Conservation (phyloP, 73 alveolate species). For the Paramecium sexaurelia region DNA sequence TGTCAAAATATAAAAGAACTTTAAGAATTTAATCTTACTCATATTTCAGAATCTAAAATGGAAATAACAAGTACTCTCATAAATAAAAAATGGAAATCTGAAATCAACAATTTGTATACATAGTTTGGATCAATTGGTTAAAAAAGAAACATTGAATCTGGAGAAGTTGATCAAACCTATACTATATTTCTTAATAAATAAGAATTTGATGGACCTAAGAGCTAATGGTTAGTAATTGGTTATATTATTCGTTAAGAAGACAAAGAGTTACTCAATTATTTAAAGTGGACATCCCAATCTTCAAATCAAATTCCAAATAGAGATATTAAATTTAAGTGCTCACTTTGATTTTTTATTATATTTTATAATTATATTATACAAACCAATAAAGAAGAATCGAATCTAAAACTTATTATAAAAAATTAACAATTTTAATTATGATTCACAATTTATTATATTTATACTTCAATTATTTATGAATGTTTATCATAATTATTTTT, state of each 20-base stretch:
- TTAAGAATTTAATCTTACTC: neutral
- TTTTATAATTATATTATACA: neutral
- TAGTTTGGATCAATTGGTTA: conserved; percentile 11
- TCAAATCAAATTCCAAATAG: neutral
- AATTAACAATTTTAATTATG: neutral
- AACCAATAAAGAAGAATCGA: too few relatives aligned
- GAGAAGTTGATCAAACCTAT: neutral
- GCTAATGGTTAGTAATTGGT: conserved; percentile 34
- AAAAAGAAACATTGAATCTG: conserved; percentile 25
- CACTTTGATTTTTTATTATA: neutral
- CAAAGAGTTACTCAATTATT: neutral
- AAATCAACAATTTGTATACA: neutral
- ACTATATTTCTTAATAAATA: conserved; percentile 10
- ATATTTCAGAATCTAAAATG: neutral
- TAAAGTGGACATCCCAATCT: conserved; percentile 11
- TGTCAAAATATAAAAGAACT: neutral
- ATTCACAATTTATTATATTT: neutral
- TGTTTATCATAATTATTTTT: conserved; percentile 1
- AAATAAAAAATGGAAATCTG: conserved; percentile 1
- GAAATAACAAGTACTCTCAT: neutral
- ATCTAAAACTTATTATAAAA: neutral
- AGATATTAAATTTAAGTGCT: neutral
- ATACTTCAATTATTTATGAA: neutral
- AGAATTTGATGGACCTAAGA: neutral
- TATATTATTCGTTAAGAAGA: neutral